Evolutionary conservation across 2,329 filamentous ascomycete genomes (phyloP), one percentile per base, ranked within the genome.

Genomic region (Cercospora citrullina): DNA sequence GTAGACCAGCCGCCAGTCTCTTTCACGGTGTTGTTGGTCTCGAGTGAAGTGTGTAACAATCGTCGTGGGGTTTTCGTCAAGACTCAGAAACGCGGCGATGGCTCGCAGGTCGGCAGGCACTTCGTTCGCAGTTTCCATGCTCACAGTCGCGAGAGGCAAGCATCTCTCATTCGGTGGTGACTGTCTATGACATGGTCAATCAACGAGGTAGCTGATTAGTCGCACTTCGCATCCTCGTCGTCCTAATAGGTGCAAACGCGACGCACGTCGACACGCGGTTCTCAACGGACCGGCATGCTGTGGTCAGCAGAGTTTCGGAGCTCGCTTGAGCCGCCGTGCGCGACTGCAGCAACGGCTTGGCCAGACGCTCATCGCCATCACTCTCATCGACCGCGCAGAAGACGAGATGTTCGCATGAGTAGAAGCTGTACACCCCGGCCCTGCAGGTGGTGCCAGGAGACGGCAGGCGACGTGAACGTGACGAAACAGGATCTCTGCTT

Each of bases 81-180:
- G 59, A 23, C 71, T 69, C n/a, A 75, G 67, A 63, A 71, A 75
- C 21, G 67, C 67, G 7, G 64, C 66, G 48, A 75, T 62, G 6
- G 68, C 57, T 59, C 65, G 68, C 39, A 75, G 45, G 64, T 74
- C 71, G n/a, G 48, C 6, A 9, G 73, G 73, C 18, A 74, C 55
- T 7, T 59, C 18, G 28, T 36, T 30, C 16, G 28, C 55, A 14
- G 55, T 36, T 16, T 33, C 55, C 55, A 59, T 59, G 55, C 55
- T 59, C 55, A 30, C 23, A 5, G 23, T 57, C 23, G 53, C 53
- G 14, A 23, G 21, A 23, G 42, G 42, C 18, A 48, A 48, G 42
- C 42, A 53, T 53, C 21, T 28, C 48, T 30, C 23, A 53, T 16
- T 30, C 7, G 48, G 48, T 23, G 14, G 48, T 26, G 5, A 9